phyloP scores from a whole-genome alignment of 345 rosid genomes.

The Geranium brycei region DNA sequence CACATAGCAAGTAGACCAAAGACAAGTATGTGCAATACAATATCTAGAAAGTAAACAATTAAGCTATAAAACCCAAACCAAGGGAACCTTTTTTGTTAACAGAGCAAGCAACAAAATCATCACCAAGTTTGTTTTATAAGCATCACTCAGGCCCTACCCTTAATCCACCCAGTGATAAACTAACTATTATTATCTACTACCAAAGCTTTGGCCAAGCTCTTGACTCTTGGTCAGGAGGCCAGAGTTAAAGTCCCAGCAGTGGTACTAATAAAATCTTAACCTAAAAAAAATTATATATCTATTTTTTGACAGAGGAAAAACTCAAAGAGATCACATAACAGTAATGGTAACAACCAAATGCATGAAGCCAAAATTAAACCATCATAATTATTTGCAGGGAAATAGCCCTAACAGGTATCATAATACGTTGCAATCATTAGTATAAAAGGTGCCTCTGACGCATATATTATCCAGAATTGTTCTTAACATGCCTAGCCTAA shows the following conservation, averaged over 20 bases:
- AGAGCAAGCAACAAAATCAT: background rate
- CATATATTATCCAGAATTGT: no score
- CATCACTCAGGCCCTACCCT: background rate
- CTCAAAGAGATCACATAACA: background rate
- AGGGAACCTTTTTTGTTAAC: background rate
- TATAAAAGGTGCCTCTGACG: background rate
- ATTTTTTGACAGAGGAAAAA: background rate
- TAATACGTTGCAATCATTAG: background rate
- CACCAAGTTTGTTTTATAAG: background rate
- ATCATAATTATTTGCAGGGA: background rate
- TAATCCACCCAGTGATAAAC: background rate
- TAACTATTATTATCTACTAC: background rate
- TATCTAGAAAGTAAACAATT: background rate
- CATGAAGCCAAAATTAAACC: background rate
- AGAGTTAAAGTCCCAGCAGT: no score
- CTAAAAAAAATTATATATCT: background rate
- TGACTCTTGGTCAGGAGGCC: no score
- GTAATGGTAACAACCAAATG: background rate
- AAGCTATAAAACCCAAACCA: background rate
- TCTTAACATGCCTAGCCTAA: no score
- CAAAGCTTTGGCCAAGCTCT: no score
- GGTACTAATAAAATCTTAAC: no score
- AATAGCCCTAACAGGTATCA: background rate
- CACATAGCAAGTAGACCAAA: background rate
- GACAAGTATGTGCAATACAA: background rate